Evolutionary conservation across 129 eudicot species (phyloP).

Genomic region (Saposhnikovia divaricata): DNA sequence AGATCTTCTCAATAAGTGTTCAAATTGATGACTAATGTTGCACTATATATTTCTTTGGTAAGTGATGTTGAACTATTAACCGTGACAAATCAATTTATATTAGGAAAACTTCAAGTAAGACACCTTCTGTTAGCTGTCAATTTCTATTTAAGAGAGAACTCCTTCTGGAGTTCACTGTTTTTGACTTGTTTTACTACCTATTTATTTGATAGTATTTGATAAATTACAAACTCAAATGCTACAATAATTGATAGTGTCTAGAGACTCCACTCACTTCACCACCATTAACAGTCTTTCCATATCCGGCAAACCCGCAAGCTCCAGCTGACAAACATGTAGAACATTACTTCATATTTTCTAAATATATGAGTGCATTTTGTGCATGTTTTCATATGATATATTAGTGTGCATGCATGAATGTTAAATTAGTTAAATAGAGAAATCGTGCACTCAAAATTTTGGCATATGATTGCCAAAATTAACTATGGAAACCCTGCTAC

Average conservation of each 20-base stretch:
- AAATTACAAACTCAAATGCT: background rate
- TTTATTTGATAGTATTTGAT: too few species aligned
- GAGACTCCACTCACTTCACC: slow-evolving; percentile 79
- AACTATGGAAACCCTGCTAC: too few species aligned
- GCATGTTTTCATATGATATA: background rate
- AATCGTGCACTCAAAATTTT: background rate
- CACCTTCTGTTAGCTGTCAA: background rate
- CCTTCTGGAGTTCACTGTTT: background rate
- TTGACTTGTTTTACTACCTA: background rate
- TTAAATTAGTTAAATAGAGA: background rate
- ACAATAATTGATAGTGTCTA: background rate
- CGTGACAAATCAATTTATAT: background rate
- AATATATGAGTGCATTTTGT: background rate
- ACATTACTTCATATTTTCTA: background rate
- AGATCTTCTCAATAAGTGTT: background rate
- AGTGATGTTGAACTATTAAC: background rate
- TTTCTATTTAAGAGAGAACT: background rate
- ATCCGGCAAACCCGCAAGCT: slow-evolving; percentile 83
- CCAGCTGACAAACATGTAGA: slow-evolving; percentile 42
- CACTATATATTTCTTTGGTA: background rate
- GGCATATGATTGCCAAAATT: background rate
- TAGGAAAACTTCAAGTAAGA: background rate
- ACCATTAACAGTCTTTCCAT: slow-evolving; percentile 68
- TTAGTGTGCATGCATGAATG: background rate
- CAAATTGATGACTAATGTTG: background rate